Percentiles rank a stretch among this genome's conserved stretches.
phyloP scores from a whole-genome alignment of 108 stramenopile genomes.

The Conticribra guillardii region DNA sequence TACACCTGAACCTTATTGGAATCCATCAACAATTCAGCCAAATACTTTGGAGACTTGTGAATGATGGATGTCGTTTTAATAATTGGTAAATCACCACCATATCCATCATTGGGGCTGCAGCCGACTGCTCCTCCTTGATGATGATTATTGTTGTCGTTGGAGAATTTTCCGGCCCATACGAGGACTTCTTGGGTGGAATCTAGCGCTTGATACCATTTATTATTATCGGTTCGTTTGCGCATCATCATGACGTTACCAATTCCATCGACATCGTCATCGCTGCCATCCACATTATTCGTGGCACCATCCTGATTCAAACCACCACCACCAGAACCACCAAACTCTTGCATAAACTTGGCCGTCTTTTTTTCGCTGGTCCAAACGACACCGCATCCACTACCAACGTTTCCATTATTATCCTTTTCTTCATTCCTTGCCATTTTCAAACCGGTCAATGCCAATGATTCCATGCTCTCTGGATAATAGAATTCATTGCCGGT shows the following conservation, averaged over 20 bases:
- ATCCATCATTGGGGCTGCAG: slow-evolving; percentile 22
- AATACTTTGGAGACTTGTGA: slow-evolving; percentile 65
- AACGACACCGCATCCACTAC: slow-evolving; percentile 49
- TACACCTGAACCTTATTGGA: slow-evolving; percentile 72
- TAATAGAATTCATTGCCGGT: slow-evolving; percentile 74
- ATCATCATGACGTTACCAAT: slow-evolving; percentile 36
- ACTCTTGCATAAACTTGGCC: slow-evolving; percentile 39
- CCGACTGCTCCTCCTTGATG: too few relatives aligned
- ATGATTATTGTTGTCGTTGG: slow-evolving; percentile 1
- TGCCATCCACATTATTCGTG: too few relatives aligned
- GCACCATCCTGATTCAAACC: too few relatives aligned
- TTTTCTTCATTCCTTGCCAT: slow-evolving; percentile 25
- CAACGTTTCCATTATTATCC: neutral
- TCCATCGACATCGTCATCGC: slow-evolving; percentile 3
- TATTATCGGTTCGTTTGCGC: too few relatives aligned
- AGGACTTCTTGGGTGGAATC: slow-evolving; percentile 49
- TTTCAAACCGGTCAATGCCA: slow-evolving; percentile 60
- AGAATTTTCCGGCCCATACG: slow-evolving; percentile 72
- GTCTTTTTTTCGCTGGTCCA: slow-evolving; percentile 66
- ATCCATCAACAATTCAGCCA: slow-evolving; percentile 83
- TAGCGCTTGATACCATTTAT: slow-evolving; percentile 27
- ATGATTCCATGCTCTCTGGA: slow-evolving; percentile 48
- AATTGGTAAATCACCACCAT: slow-evolving; percentile 73
- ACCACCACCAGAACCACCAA: neutral
- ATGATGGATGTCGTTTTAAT: slow-evolving; percentile 77